These are phyloP conservation scores for Rosa chinensis DNA, from an alignment of 306 rosid genomes.

Conservation along the genomic window DNA sequence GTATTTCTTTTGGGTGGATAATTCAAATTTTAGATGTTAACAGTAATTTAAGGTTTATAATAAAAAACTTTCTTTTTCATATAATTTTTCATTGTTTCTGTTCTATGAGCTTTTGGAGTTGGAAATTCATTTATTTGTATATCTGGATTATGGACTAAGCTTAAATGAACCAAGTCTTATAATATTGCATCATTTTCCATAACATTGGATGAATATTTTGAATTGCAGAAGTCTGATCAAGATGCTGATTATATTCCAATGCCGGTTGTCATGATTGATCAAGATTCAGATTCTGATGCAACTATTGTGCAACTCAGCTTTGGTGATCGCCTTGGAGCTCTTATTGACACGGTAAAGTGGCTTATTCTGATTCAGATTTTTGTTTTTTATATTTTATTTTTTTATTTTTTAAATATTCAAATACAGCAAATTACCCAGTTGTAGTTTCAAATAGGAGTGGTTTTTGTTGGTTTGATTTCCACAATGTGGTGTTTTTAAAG, in stretches of 20 bases:
- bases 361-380: no score
- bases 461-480: background rate
- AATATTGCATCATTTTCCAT: conserved; percentile 4
- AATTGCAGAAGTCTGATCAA: conserved; percentile 55
- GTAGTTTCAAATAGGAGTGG: background rate
- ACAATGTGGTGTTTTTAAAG: background rate
- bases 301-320: conserved; percentile 89
- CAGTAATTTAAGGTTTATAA: no score
- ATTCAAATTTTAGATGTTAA: background rate
- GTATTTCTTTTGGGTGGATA: background rate
- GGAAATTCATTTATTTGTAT: background rate
- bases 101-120: background rate
- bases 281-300: conserved; percentile 81
- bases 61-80: background rate
- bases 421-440: background rate
- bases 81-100: background rate
- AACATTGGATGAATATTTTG: conserved; percentile 29
- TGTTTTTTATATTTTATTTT: no score
- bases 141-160: background rate
- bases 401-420: background rate
- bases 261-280: conserved; percentile 85
- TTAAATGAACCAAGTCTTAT: background rate
- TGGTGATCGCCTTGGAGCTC: conserved; percentile 99
- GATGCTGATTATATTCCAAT: conserved; percentile 57
- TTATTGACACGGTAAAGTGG: conserved; percentile 78